These are phyloP conservation scores for Eutypa lata DNA, from an alignment of 2,329 filamentous ascomycete genomes.

Conservation along the genomic window DNA sequence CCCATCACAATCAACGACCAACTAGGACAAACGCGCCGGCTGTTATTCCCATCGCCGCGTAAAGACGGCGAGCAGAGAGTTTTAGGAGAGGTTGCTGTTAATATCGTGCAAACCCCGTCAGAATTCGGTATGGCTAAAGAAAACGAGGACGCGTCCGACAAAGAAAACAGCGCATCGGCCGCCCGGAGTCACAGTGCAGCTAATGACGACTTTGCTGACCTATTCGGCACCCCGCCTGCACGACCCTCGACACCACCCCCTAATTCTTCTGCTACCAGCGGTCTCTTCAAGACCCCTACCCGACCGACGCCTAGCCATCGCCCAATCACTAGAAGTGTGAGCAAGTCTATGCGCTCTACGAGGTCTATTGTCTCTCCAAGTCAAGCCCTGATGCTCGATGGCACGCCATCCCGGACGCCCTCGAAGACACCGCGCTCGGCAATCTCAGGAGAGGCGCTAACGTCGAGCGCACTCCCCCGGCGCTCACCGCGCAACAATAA, in stretches of 20 bases:
- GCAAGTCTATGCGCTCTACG: slow-evolving; percentile 50
- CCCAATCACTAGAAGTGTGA: slow-evolving; percentile 59
- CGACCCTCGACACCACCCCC: slow-evolving; percentile 53
- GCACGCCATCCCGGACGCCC: slow-evolving; percentile 46
- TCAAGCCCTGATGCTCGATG: slow-evolving; percentile 39
- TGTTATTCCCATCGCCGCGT: slow-evolving; percentile 75
- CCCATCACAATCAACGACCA: slow-evolving; percentile 54
- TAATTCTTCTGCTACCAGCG: slow-evolving; percentile 40
- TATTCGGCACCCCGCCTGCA: slow-evolving; percentile 61
- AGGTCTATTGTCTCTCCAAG: slow-evolving; percentile 42
- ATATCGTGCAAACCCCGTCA: slow-evolving; percentile 44
- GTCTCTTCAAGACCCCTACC: slow-evolving; percentile 59
- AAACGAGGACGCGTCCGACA: slow-evolving; percentile 25
- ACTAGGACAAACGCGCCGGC: slow-evolving; percentile 59
- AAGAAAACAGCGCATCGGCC: slow-evolving; percentile 41
- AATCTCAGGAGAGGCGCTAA: slow-evolving; percentile 16
- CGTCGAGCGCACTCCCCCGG: slow-evolving; percentile 33
- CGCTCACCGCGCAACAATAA: slow-evolving; percentile 35
- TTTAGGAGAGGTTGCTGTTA: slow-evolving; percentile 55
- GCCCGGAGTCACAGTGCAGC: slow-evolving; percentile 29
- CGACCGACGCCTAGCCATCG: slow-evolving; percentile 60
- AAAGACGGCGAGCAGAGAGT: slow-evolving; percentile 62
- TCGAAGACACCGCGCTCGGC: slow-evolving; percentile 36
- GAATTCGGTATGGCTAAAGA: slow-evolving; percentile 36
- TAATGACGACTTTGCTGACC: slow-evolving; percentile 43